phyloP scores from a whole-genome alignment of 2,329 filamentous ascomycete species.

The Epichloe sp. region DNA sequence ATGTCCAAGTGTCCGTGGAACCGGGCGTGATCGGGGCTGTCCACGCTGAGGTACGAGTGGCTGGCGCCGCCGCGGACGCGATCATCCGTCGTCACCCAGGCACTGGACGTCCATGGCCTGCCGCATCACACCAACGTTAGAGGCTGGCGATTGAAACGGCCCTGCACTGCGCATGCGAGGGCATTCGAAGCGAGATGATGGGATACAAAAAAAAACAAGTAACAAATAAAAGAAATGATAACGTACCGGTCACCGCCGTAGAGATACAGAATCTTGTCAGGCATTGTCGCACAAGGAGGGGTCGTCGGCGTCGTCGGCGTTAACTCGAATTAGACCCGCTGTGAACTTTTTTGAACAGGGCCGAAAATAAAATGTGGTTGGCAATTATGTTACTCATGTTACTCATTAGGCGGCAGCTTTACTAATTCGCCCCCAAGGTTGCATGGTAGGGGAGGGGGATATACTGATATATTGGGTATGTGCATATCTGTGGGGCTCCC shows the following conservation, averaged over 20 bases:
- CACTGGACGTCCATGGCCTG: conserved; percentile 43
- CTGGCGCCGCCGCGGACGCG: conserved; percentile 64
- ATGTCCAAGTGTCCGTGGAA: conserved; percentile 64
- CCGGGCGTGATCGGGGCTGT: conserved; percentile 28
- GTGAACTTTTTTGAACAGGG: neutral
- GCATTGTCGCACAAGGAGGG: conserved; percentile 5
- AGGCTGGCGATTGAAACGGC: neutral
- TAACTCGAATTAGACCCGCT: neutral
- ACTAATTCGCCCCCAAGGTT: neutral
- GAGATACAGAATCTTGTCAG: conserved; percentile 18
- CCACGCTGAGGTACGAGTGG: conserved; percentile 33
- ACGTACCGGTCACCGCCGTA: conserved; percentile 28
- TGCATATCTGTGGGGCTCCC: neutral
- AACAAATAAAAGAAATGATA: neutral
- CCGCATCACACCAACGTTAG: neutral
- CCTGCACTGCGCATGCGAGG: neutral
- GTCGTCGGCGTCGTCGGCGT: neutral
- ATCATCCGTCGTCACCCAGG: conserved; percentile 63
- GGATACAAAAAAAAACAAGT: neutral
- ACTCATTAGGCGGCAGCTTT: too few species aligned
- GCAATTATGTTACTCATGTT: neutral
- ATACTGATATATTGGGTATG: neutral
- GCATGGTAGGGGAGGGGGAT: neutral
- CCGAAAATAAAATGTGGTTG: neutral
- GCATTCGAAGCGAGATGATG: neutral